Conservation (phyloP, 176 grass and related monocot species). For the Cenchrus purpureus region DNA sequence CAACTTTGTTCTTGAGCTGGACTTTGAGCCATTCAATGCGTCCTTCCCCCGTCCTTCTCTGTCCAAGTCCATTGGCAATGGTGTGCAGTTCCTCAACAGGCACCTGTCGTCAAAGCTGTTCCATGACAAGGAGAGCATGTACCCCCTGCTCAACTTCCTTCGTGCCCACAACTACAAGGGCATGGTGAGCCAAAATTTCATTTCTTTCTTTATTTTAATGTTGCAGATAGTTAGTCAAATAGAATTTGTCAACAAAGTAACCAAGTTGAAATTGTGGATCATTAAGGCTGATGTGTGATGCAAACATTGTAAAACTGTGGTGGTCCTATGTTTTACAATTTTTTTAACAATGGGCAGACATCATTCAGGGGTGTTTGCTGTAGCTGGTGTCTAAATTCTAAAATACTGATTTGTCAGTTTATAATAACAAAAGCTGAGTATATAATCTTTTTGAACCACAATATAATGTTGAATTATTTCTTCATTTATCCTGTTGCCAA, state of each 20-base stretch:
- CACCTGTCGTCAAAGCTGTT: conserved; percentile 98
- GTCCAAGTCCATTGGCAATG: conserved; percentile 96
- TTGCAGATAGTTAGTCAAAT: neutral
- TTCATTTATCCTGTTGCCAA: neutral
- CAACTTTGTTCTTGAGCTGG: conserved; percentile 88
- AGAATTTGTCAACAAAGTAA: neutral
- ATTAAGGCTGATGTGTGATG: neutral
- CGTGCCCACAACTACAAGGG: conserved; percentile 96
- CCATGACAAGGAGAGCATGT: conserved; percentile 96
- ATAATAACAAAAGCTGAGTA: neutral
- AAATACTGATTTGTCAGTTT: neutral
- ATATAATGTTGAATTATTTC: neutral
- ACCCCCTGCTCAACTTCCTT: conserved; percentile 96
- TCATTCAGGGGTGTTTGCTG: neutral
- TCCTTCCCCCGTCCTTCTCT: conserved; percentile 91
- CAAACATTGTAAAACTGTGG: neutral
- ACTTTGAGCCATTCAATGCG: conserved; percentile 98
- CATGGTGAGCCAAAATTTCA: conserved; percentile 62
- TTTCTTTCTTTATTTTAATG: neutral
- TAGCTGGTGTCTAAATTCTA: neutral
- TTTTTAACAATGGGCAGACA: neutral
- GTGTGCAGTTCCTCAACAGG: conserved; percentile 99
- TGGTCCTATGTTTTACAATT: neutral
- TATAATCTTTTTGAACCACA: neutral
- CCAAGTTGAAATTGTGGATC: neutral